These are phyloP conservation scores for Vitellaria paradoxa DNA, from an alignment of 179 eudicot species.

Conservation along the genomic window DNA sequence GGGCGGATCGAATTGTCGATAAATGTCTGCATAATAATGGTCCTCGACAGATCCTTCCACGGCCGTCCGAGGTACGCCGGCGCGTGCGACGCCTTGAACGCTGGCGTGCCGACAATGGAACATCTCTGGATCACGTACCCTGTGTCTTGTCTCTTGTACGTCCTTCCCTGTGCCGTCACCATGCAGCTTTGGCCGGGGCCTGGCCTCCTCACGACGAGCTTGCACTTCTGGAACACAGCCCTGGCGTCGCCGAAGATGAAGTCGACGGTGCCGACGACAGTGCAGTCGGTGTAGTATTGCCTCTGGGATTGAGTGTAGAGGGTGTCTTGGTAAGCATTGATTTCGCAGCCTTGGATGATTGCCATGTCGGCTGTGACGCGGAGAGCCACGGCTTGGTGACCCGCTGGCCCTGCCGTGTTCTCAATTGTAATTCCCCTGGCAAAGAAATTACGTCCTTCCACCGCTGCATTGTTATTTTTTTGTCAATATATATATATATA, in stretches of 20 bases:
- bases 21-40: not conserved
- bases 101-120: constrained; percentile 8
- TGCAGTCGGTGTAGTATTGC: constrained; percentile 37
- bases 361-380: constrained; percentile 16
- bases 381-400: constrained; percentile 35
- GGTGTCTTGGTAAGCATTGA: constrained; percentile 37
- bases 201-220: constrained; percentile 24
- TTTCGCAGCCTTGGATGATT: constrained; percentile 24
- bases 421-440: constrained; percentile 29
- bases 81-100: not conserved
- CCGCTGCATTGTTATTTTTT: constrained; percentile 23
- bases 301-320: constrained; percentile 22
- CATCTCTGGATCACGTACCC: constrained; percentile 27
- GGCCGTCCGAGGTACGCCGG: not conserved
- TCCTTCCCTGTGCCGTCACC: constrained; percentile 35
- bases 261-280: constrained; percentile 33
- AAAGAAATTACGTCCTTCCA: constrained; percentile 34
- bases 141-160: not conserved
- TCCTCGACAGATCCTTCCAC: not conserved
- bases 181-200: constrained; percentile 23
- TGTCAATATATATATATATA: no score
- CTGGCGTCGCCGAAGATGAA: constrained; percentile 33
- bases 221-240: constrained; percentile 30
- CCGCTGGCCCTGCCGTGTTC: constrained; percentile 28
- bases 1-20: not conserved